A percentile compares a stretch with the other conserved stretches of the same genome.
phyloP scores from a whole-genome alignment of 2,329 filamentous ascomycete species.

The Fonsecaea pugnacius region DNA sequence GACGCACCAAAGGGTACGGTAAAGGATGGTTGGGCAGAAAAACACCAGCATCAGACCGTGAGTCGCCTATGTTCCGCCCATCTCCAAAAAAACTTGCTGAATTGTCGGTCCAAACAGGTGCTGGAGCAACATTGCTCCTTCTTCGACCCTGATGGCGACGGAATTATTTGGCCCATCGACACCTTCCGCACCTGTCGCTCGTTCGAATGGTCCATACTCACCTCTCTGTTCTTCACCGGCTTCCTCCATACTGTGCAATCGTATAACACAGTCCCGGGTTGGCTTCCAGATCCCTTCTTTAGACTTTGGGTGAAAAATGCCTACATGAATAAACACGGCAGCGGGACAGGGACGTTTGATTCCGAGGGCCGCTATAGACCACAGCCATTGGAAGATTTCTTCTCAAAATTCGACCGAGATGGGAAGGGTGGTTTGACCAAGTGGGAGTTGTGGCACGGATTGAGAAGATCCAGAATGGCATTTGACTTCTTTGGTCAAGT shows the following conservation, averaged over 20 bases:
- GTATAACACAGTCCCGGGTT: slow-evolving; percentile 52
- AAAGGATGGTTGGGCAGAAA: slow-evolving; percentile 41
- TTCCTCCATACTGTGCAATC: slow-evolving; percentile 58
- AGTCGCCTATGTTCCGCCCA: slow-evolving; percentile 2
- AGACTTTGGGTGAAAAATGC: slow-evolving; percentile 48
- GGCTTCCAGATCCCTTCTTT: slow-evolving; percentile 53
- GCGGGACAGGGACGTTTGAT: slow-evolving; percentile 51
- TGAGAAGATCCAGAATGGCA: slow-evolving; percentile 19
- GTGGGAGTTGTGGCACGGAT: slow-evolving; percentile 39
- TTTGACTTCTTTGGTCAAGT: slow-evolving; percentile 38
- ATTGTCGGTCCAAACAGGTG: slow-evolving; percentile 34
- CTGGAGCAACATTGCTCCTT: slow-evolving; percentile 60
- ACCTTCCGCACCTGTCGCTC: slow-evolving; percentile 55
- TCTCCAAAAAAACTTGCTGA: background rate
- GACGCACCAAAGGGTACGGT: slow-evolving; percentile 45
- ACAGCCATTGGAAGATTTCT: slow-evolving; percentile 55
- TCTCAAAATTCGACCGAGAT: slow-evolving; percentile 50
- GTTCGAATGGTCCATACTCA: slow-evolving; percentile 45
- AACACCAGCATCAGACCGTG: slow-evolving; percentile 43
- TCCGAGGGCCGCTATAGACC: slow-evolving; percentile 52
- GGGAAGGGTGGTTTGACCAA: slow-evolving; percentile 47
- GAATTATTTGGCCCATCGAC: slow-evolving; percentile 59
- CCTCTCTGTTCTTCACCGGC: slow-evolving; percentile 51
- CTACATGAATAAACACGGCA: slow-evolving; percentile 52
- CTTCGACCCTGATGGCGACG: slow-evolving; percentile 58